Evolutionary conservation across 345 rosid species (phyloP), one percentile per base, ranked within the genome.

Genomic region (Murraya paniculata): DNA sequence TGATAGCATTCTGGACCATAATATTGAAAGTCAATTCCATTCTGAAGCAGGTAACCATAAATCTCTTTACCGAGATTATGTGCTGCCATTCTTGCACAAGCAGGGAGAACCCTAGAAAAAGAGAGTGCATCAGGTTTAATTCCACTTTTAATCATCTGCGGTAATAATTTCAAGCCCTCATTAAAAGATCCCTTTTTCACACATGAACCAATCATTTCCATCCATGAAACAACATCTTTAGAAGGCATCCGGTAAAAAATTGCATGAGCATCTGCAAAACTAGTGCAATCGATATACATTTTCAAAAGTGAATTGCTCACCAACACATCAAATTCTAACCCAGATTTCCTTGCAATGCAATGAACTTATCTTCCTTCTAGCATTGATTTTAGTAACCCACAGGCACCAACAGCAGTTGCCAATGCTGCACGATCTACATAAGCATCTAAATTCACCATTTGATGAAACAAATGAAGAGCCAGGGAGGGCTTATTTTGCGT

Each of bases 181-280:
- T 82, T 83, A 72, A 86, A 89, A 38, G 72, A 81, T n/a, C 90
- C 89, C 25, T 73, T 82, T 77, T 82, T 89, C 75, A 83, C 89
- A 64, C 83, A 70, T 45, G 73, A 84, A 45, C 80, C 80, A 64
- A 86, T 84, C 57, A 89, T 80, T 64, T 81, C 87, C 1, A 88
- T 89, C 87, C 88, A 87, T 0, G 89, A 84, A 72, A 89, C 79
- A 64, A 87, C 76, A 81, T 89, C 92, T 80, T 75, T 86, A 4
- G 56, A 30, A 18, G 87, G 83, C 90, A 87, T 86, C 60, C 9
- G 70, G 62, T 83, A 71, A 62, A 89, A 89, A 48, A 80, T 33
- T 31, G 35, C 82, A 75, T 73, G 72, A 61, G 88, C 90, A 68
- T 84, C 86, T 30, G 73, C 75, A 13, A 83, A 18, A 68, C 82